phyloP scores from a whole-genome alignment of 1,284 basidiomycete species.

The Cryptococcus amylolentus region DNA sequence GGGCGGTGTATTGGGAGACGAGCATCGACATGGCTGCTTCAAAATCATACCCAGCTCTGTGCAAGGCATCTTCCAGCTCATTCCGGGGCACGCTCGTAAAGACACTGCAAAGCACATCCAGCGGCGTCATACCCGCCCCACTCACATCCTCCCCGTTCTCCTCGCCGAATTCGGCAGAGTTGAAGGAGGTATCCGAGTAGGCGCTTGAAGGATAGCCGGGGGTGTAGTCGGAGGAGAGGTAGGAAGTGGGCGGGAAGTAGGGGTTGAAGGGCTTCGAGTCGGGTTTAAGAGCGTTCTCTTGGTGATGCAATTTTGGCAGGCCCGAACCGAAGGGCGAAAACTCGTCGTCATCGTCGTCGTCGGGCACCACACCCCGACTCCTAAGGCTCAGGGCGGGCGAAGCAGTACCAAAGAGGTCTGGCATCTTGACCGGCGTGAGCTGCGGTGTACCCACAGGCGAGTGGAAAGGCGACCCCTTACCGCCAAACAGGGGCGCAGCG shows the following conservation, averaged over 20 bases:
- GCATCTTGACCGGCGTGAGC: constrained; percentile 30
- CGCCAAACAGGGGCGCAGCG: constrained; percentile 76
- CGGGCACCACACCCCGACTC: constrained; percentile 36
- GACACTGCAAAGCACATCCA: constrained; percentile 90
- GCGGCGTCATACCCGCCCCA: constrained; percentile 84
- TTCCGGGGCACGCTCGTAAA: constrained; percentile 76
- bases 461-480: constrained; percentile 58
- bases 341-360: constrained; percentile 57
- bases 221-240: neutral
- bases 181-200: constrained; percentile 17
- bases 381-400: constrained; percentile 14
- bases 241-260: constrained; percentile 1
- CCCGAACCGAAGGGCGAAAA: constrained; percentile 55
- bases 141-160: constrained; percentile 4
- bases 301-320: constrained; percentile 32
- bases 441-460: constrained; percentile 44
- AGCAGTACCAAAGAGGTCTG: constrained; percentile 39
- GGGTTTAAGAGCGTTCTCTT: constrained; percentile 25
- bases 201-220: constrained; percentile 8
- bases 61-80: constrained; percentile 89
- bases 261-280: constrained; percentile 41
- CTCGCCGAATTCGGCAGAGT: constrained; percentile 12
- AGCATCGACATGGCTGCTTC: constrained; percentile 91
- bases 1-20: constrained; percentile 60
- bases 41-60: constrained; percentile 85